Conservation (phyloP, 257 asterid species). For the Solanum dulcamara region DNA sequence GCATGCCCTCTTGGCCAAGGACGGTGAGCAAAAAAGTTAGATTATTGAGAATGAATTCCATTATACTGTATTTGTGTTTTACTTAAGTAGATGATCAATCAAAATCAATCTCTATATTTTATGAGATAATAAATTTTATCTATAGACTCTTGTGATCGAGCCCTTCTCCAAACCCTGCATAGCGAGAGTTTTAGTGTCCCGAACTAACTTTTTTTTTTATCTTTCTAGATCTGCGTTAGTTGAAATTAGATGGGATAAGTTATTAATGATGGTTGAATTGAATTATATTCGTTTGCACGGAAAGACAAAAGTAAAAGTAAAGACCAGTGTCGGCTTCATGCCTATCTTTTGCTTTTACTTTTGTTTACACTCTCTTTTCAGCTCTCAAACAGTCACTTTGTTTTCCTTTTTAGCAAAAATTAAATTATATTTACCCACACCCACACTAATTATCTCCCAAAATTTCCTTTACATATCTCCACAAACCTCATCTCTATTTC, state of each 20-base stretch:
- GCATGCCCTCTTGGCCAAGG: neutral
- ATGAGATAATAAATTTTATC: too few relatives aligned
- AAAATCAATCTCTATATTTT: too few relatives aligned
- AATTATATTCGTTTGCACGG: neutral
- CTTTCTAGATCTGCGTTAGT: neutral
- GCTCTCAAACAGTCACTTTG: conserved; percentile 11
- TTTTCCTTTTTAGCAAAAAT: neutral
- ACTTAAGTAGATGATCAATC: too few relatives aligned
- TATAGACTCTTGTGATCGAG: too few relatives aligned
- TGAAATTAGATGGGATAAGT: neutral
- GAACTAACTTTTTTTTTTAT: too few relatives aligned
- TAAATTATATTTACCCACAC: neutral
- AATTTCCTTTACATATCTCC: neutral
- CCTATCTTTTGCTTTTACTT: conserved; percentile 11
- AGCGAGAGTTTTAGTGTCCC: too few relatives aligned
- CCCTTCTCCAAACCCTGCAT: too few relatives aligned
- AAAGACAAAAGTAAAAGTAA: conserved; percentile 3
- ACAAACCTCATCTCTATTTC: neutral
- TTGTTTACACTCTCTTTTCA: conserved; percentile 10
- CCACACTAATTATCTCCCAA: neutral
- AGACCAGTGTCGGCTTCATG: neutral
- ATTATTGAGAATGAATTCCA: too few relatives aligned
- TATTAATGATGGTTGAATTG: neutral
- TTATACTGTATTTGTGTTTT: too few relatives aligned
- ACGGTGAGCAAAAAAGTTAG: neutral